phyloP scores from a whole-genome alignment of 805 yeast genomes.

The Spencermartinsiella europaea region DNA sequence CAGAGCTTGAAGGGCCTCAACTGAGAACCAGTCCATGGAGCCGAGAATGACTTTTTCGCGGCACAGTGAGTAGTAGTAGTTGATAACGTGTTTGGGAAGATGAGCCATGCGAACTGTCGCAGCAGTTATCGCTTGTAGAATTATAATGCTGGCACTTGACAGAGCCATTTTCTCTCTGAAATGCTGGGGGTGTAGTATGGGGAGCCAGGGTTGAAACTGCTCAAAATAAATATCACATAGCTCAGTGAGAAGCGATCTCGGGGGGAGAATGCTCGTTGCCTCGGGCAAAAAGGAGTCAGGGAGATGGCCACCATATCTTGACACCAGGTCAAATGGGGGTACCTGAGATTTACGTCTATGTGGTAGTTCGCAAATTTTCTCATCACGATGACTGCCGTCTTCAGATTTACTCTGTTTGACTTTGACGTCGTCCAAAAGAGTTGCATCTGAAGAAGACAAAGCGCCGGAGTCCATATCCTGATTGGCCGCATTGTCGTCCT shows the following conservation, averaged over 20 bases:
- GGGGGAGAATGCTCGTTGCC: slow-evolving; percentile 5
- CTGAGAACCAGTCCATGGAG: slow-evolving; percentile 14
- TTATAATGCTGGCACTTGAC: not conserved
- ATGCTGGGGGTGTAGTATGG: slow-evolving; percentile 10
- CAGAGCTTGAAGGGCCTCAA: slow-evolving; percentile 14
- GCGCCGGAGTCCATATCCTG: not conserved
- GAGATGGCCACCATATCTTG: not conserved
- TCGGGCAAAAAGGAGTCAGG: not conserved
- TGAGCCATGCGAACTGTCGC: slow-evolving; percentile 8
- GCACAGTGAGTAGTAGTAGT: slow-evolving; percentile 5
- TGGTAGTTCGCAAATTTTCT: too few species aligned
- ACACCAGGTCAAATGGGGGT: not conserved
- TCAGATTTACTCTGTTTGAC: too few species aligned
- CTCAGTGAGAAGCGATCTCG: slow-evolving; percentile 2
- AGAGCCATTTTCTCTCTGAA: not conserved
- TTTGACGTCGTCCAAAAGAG: not conserved
- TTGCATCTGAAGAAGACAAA: not conserved
- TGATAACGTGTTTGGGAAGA: not conserved
- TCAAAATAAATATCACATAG: slow-evolving; percentile 7
- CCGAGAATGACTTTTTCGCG: slow-evolving; percentile 10
- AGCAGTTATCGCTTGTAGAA: slow-evolving; percentile 12
- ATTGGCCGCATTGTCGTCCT: not conserved
- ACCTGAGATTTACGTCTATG: not conserved
- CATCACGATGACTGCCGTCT: too few species aligned
- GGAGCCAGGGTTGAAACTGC: slow-evolving; percentile 16